Evolutionary conservation across 176 grass and related monocot genomes (phyloP).

Genomic region (Themeda triandra): DNA sequence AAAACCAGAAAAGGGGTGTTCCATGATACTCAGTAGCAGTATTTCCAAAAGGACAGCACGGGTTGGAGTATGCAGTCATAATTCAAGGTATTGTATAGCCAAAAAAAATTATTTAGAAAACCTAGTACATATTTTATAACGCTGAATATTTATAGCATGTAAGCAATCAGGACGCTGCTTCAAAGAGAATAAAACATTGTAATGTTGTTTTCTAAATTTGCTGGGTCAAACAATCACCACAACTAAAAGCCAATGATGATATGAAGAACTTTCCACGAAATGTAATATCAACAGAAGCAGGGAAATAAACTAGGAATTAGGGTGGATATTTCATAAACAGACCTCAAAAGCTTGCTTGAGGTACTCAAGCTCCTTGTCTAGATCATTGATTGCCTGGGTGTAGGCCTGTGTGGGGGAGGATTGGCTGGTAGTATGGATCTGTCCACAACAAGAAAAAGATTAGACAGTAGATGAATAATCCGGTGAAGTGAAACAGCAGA

Average conservation of each 20-base stretch:
- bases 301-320: no score
- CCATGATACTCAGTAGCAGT: background rate
- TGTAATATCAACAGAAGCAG: background rate
- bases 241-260: no score
- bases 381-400: constrained; percentile 44
- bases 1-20: background rate
- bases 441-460: background rate
- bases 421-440: constrained; percentile 56
- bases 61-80: background rate
- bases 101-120: background rate
- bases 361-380: constrained; percentile 45
- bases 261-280: background rate
- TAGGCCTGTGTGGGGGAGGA: constrained; percentile 51
- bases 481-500: background rate
- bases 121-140: background rate
- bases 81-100: background rate
- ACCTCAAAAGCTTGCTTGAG: constrained; percentile 54
- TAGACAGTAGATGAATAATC: background rate
- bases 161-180: background rate
- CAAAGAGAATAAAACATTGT: background rate
- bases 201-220: no score
- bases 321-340: background rate
- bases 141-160: background rate
- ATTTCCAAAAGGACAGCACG: background rate
- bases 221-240: background rate